These are phyloP conservation scores for Corylus americana DNA, from an alignment of 306 rosid species.

Conservation along the genomic window DNA sequence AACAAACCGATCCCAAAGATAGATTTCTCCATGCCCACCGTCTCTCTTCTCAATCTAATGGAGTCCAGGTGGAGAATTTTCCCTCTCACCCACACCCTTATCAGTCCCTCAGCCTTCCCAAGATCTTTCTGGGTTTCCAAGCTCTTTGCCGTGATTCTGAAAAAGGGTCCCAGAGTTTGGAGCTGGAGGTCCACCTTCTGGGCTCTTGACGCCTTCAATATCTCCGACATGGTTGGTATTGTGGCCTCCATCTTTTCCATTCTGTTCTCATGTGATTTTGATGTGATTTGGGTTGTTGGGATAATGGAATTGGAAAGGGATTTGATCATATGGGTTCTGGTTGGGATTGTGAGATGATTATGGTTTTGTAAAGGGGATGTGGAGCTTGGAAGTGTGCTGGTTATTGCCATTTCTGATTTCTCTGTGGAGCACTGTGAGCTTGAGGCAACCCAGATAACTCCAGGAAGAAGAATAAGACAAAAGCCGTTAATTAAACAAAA, in stretches of 20 bases:
- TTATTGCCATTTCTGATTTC: neutral
- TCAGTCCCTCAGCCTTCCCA: conserved; percentile 78
- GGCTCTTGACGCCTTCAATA: conserved; percentile 54
- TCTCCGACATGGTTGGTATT: conserved; percentile 71
- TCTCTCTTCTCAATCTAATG: conserved; percentile 64
- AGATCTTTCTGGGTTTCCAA: conserved; percentile 51
- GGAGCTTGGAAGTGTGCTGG: conserved; percentile 9
- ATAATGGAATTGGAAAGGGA: conserved; percentile 4
- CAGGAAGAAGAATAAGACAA: no score
- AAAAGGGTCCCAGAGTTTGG: conserved; percentile 80
- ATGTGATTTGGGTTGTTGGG: conserved; percentile 15
- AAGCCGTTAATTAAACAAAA: no score
- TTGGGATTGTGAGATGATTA: conserved; percentile 12
- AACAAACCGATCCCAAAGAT: conserved; percentile 88
- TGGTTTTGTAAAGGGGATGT: neutral
- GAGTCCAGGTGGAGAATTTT: conserved; percentile 87
- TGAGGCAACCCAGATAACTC: neutral
- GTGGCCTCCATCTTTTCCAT: conserved; percentile 12
- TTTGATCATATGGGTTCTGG: no score
- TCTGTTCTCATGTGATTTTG: neutral
- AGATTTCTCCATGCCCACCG: conserved; percentile 79
- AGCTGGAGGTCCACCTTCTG: conserved; percentile 72
- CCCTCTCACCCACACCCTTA: conserved; percentile 64
- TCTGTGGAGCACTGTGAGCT: neutral
- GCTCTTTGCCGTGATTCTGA: conserved; percentile 78